Evolutionary conservation across 2,329 filamentous ascomycete species (phyloP).

Genomic region (Pseudopyrenochaeta lycopersici): DNA sequence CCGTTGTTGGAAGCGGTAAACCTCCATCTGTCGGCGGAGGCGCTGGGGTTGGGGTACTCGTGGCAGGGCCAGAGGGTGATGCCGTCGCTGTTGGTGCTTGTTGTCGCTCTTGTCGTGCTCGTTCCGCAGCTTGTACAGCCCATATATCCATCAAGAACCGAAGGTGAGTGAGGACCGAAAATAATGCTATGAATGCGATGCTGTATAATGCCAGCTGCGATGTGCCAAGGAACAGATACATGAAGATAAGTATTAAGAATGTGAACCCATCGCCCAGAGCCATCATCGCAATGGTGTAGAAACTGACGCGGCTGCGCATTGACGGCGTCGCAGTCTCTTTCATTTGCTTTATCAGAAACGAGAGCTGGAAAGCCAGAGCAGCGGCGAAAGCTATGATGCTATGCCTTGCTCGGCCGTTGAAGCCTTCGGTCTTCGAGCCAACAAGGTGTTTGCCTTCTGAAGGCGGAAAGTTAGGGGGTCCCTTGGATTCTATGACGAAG

Average conservation of each 20-base stretch:
- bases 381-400: constrained; percentile 63
- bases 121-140: constrained; percentile 66
- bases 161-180: constrained; percentile 70
- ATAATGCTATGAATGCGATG: constrained; percentile 66
- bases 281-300: constrained; percentile 70
- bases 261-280: constrained; percentile 69
- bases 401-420: constrained; percentile 60
- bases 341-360: constrained; percentile 68
- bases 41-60: constrained; percentile 28
- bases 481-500: constrained; percentile 70
- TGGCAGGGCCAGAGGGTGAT: constrained; percentile 26
- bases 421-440: constrained; percentile 67
- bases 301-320: constrained; percentile 70
- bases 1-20: constrained; percentile 63
- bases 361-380: constrained; percentile 62
- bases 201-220: constrained; percentile 65
- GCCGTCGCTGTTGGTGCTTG: constrained; percentile 44
- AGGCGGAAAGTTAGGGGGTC: constrained; percentile 63
- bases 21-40: constrained; percentile 33
- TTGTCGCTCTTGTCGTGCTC: constrained; percentile 55
- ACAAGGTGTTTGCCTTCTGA: constrained; percentile 62
- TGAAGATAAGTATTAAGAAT: constrained; percentile 63
- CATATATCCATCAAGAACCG: constrained; percentile 74
- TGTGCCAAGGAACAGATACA: constrained; percentile 60
- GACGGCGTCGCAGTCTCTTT: constrained; percentile 72